Base-by-base conservation (phyloP, 164 flowering plant genomes). In the Kalanchoe fedtschenkoi region DNA sequence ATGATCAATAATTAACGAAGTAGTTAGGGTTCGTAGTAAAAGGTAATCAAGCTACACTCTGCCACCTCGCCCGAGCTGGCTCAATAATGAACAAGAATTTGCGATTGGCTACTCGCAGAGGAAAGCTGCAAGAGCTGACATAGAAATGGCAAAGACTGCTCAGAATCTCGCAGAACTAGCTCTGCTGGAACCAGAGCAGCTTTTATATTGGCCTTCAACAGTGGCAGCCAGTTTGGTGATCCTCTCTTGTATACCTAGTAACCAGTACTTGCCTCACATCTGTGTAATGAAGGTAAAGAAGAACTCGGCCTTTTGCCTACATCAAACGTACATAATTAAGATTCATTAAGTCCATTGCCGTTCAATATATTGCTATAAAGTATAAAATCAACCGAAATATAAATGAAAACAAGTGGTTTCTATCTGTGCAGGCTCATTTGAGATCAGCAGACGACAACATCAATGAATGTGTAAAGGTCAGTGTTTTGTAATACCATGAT, bases 151-250 rank as follows among this genome's bases (percentile, higher is more conserved):
- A 68, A 81, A 69, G 72, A 80, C 68, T 62, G 83, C 83, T 68
- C 81, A 74, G 70, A 68, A 79, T 63, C 67, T 93, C 22, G 95
- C 96, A 19, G 69, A 75, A 65, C 72, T 82, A 14, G 75, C 88
- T 5, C 72, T 90, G 58, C 71, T 83, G 51, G 85, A 85, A 65
- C 82, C 82, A 47, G 80, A 77, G 67, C 85, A 74, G 42, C 79
- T 87, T 15, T 51, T 70, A 64, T 86, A 60, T 70, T 85, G 95
- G 95, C 97, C 96, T 16, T 88, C 99, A 62, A 87, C 86, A 17
- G 79, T 93, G 5, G 97, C 96, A 66, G 99, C 99, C 60, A 84
- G 80, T 1, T 60, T 93, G 22, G 96, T 90, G 62, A 80, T 81
- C 43, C 83, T 90, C 24, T 86, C 91, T 64, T 79, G 79, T 65